Evolutionary conservation across 441 rosid genomes (phyloP).

Genomic region (Erysimum cheiri): DNA sequence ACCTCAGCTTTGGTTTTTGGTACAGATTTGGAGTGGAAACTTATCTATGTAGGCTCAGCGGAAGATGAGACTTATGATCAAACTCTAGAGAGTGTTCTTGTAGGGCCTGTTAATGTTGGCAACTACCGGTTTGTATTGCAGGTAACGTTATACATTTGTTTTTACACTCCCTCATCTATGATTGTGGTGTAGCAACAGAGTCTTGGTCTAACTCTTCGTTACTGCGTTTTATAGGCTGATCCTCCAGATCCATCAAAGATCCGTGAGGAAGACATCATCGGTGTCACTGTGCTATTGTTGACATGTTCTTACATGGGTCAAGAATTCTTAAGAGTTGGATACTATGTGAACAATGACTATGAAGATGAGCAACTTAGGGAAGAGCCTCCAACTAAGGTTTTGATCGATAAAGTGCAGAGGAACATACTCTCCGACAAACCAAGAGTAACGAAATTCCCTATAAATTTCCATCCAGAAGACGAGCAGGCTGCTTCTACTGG

Average conservation of each 20-base stretch:
- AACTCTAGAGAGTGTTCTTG: conserved; percentile 65
- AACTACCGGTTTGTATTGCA: conserved; percentile 55
- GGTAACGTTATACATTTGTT: conserved; percentile 21
- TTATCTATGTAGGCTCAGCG: conserved; percentile 72
- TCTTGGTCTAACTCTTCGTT: neutral
- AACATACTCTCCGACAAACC: conserved; percentile 70
- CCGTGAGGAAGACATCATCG: conserved; percentile 67
- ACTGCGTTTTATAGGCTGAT: conserved; percentile 59
- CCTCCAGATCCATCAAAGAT: conserved; percentile 70
- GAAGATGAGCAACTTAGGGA: conserved; percentile 66
- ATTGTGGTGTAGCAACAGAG: neutral
- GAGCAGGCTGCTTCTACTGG: conserved; percentile 45
- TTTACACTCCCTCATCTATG: neutral
- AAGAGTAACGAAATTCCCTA: conserved; percentile 69
- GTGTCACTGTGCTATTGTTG: conserved; percentile 61
- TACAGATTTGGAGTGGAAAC: conserved; percentile 73
- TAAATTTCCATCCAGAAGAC: conserved; percentile 64
- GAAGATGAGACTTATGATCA: conserved; percentile 74
- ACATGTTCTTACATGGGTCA: conserved; percentile 70
- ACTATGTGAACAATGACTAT: conserved; percentile 70
- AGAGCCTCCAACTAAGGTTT: conserved; percentile 65
- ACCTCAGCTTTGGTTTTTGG: neutral
- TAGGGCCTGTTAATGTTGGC: conserved; percentile 69
- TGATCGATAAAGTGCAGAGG: conserved; percentile 60
- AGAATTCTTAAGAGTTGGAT: conserved; percentile 67